Conservation (phyloP, 352 stramenopile genomes). For the Pythium sp. region DNA sequence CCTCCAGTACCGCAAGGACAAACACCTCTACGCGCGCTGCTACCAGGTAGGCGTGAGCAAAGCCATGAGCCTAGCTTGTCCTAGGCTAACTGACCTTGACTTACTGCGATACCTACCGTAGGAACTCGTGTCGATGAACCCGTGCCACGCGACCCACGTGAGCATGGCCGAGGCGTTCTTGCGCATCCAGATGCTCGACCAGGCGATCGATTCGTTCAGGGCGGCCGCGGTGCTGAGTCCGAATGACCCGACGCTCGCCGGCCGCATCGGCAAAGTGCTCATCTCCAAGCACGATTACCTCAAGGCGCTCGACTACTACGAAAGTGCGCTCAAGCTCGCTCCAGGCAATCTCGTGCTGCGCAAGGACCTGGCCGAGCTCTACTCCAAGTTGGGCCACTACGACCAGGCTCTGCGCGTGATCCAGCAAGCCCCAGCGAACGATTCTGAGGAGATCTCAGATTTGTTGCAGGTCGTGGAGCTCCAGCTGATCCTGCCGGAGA, state of each 20-base stretch:
- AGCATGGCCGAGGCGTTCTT: constrained; percentile 92
- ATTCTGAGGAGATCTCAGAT: constrained; percentile 69
- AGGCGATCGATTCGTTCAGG: constrained; percentile 79
- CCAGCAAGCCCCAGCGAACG: constrained; percentile 58
- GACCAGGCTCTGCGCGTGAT: constrained; percentile 83
- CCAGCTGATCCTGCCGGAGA: constrained; percentile 71
- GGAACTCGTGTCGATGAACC: constrained; percentile 83
- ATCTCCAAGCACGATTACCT: constrained; percentile 93
- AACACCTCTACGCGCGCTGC: constrained; percentile 84
- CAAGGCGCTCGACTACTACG: constrained; percentile 93
- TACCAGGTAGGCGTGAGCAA: constrained; percentile 44
- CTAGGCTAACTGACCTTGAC: too few species aligned
- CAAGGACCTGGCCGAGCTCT: constrained; percentile 89
- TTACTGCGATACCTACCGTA: constrained; percentile 1
- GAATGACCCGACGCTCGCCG: constrained; percentile 72
- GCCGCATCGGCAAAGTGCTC: constrained; percentile 88
- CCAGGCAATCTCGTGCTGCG: constrained; percentile 76
- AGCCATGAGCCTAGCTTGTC: too few species aligned
- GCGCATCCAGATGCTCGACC: constrained; percentile 90
- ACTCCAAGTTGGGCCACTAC: constrained; percentile 83
- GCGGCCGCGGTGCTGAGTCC: constrained; percentile 53
- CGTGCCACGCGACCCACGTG: constrained; percentile 70
- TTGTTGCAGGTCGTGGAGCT: constrained; percentile 70
- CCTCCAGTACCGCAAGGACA: constrained; percentile 90
- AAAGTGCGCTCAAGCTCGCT: constrained; percentile 81